Evolutionary conservation across 139 green algal genomes (phyloP), one percentile per base, ranked within the genome.

Genomic region (Axilococcus clingmanii): DNA sequence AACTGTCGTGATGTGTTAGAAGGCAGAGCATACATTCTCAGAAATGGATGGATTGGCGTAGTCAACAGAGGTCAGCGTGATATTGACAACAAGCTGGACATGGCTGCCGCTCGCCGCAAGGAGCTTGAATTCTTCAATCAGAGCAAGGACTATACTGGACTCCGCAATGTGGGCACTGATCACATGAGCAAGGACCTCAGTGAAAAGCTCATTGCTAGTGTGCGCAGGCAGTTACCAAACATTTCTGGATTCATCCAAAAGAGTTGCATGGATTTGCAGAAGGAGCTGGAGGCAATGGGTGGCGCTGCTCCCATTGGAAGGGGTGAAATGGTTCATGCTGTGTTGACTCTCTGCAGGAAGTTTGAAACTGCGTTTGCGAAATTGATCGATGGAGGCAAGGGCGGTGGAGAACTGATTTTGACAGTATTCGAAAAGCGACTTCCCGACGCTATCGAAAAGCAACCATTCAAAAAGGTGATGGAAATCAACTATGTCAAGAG

Each of bases 391-490:
- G 79, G 80, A 19, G 85, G 85, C 52, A 81, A 87, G 56, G 82
- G 82, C 42, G 82, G 82, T 54, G 85, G 85, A 30, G 85, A 93
- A 73, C 65, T 75, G 22, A 81, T 94, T 34, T 59, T 94, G 27
- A 80, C 85, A 35, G 84, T 94, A 52, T 95, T 95, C 74, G 87
- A 95, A 72, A 67, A 85, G 57, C 87, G 91, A 62, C 79, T 95
- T 8, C 85, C 87, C 28, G 73, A 93, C 40, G 65, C 77, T 52
- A 89, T 95, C 58, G 70, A 87, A 51, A 80, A 84, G 56, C 77
- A 94, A 47, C 73, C 84, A 16, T 94, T 95, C 65, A 69, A 72
- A 48, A 72, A 93, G 64, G 86, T 94, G 48, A 63, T 94, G 40
- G 82, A 84, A 29, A 74, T 91, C 27, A 70, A 81, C 37, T 91